Conservation (phyloP, 2,329 filamentous ascomycete genomes). For the Aphanocladium album region DNA sequence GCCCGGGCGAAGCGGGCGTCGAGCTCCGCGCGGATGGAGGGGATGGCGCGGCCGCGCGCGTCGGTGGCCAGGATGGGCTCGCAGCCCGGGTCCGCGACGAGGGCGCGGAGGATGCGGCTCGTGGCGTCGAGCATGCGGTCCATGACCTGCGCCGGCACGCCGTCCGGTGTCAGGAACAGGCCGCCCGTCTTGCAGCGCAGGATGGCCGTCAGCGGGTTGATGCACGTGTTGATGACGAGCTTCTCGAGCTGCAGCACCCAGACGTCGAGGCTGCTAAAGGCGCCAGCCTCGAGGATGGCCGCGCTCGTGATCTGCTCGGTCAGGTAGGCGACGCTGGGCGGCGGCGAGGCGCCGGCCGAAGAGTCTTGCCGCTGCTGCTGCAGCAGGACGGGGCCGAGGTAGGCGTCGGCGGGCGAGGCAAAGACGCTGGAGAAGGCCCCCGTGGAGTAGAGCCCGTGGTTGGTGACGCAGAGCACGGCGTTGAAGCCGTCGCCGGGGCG, state of each 20-base stretch:
- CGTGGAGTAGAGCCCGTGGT: slow-evolving; percentile 49
- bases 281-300: slow-evolving; percentile 36
- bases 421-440: slow-evolving; percentile 49
- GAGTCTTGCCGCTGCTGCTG: slow-evolving; percentile 19
- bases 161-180: slow-evolving; percentile 55
- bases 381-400: slow-evolving; percentile 41
- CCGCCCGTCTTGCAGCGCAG: slow-evolving; percentile 74
- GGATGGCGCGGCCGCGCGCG: slow-evolving; percentile 5
- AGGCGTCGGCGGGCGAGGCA: slow-evolving; percentile 44
- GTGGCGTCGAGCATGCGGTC: slow-evolving; percentile 70
- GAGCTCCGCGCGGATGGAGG: slow-evolving; percentile 15
- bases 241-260: slow-evolving; percentile 75
- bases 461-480: slow-evolving; percentile 65
- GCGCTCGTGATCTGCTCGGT: slow-evolving; percentile 36
- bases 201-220: slow-evolving; percentile 82
- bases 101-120: slow-evolving; percentile 61
- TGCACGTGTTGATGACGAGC: slow-evolving; percentile 70
- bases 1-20: slow-evolving; percentile 38
- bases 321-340: slow-evolving; percentile 30
- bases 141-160: slow-evolving; percentile 54
- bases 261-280: slow-evolving; percentile 38
- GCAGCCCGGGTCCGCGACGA: slow-evolving; percentile 56
- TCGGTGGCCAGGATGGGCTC: slow-evolving; percentile 31
- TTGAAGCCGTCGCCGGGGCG: slow-evolving; percentile 46
- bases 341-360: background rate